Conservation (phyloP, 257 asterid genomes). For the Jasminum sambac region DNA sequence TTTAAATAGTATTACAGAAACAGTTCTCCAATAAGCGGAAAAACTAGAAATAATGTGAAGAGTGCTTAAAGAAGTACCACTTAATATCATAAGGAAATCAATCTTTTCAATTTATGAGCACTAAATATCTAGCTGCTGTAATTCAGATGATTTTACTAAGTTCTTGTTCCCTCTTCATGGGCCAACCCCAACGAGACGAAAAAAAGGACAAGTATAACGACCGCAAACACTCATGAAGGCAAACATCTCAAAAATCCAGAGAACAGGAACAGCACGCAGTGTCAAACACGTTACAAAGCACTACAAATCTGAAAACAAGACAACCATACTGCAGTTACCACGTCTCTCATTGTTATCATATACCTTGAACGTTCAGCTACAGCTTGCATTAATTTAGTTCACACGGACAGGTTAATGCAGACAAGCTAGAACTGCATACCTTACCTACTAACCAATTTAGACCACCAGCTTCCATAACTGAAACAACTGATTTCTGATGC, state of each 20-base stretch:
- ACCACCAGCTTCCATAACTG: constrained; percentile 98
- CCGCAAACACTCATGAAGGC: neutral
- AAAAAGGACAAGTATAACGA: neutral
- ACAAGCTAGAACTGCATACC: constrained; percentile 66
- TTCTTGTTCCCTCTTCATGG: neutral
- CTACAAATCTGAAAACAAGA: neutral
- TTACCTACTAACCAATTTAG: constrained; percentile 99
- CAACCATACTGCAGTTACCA: neutral
- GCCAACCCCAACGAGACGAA: neutral
- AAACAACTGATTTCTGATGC: constrained; percentile 85
- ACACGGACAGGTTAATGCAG: constrained; percentile 19
- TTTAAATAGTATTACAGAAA: neutral
- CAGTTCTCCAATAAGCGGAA: neutral
- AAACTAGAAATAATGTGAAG: neutral
- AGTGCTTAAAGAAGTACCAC: neutral
- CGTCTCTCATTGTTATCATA: neutral
- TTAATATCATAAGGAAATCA: neutral
- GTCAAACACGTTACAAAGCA: neutral
- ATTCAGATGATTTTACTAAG: neutral
- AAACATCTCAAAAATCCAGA: neutral
- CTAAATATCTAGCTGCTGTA: neutral
- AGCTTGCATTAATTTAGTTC: constrained; percentile 15
- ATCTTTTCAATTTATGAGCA: neutral
- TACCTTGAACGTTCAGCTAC: constrained; percentile 19
- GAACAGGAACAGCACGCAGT: neutral